Evolutionary conservation across 106 monocot genomes (phyloP).

Genomic region (Hemerocallis citrina): DNA sequence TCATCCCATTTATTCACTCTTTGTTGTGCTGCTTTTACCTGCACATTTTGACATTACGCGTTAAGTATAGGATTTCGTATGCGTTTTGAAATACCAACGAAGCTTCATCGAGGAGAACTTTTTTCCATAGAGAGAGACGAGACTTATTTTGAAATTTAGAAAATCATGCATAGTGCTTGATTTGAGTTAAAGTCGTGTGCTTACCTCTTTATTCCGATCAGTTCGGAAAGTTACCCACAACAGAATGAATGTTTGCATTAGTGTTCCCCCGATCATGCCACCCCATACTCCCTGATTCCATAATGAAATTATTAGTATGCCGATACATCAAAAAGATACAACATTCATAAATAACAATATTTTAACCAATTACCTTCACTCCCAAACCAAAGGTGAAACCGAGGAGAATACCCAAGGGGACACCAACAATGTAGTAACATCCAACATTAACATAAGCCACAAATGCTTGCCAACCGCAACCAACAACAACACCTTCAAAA

Average conservation of each 20-base stretch:
- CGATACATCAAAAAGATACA: too few species aligned
- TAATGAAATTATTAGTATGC: too few species aligned
- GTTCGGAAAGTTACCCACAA: conserved; percentile 66
- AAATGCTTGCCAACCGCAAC: conserved; percentile 86
- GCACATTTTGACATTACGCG: too few species aligned
- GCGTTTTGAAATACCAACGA: too few species aligned
- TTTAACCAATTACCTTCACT: conserved; percentile 58
- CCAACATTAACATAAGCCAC: conserved; percentile 78
- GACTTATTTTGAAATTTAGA: too few species aligned
- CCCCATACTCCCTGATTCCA: conserved; percentile 62
- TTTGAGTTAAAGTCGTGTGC: too few species aligned
- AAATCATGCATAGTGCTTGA: too few species aligned
- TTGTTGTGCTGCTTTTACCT: conserved; percentile 37
- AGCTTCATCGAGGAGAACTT: too few species aligned
- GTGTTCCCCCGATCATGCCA: conserved; percentile 69
- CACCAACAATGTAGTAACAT: conserved; percentile 68
- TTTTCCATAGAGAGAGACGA: too few species aligned
- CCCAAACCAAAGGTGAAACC: conserved; percentile 57
- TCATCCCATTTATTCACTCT: conserved; percentile 42
- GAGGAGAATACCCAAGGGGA: conserved; percentile 54
- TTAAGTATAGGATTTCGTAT: too few species aligned
- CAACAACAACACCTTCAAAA: conserved; percentile 76
- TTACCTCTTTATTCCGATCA: conserved; percentile 82
- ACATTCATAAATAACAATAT: too few species aligned
- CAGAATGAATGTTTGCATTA: conserved; percentile 54